Evolutionary conservation across 768 basidiomycete genomes (phyloP).

Genomic region (Suillus brevipes): DNA sequence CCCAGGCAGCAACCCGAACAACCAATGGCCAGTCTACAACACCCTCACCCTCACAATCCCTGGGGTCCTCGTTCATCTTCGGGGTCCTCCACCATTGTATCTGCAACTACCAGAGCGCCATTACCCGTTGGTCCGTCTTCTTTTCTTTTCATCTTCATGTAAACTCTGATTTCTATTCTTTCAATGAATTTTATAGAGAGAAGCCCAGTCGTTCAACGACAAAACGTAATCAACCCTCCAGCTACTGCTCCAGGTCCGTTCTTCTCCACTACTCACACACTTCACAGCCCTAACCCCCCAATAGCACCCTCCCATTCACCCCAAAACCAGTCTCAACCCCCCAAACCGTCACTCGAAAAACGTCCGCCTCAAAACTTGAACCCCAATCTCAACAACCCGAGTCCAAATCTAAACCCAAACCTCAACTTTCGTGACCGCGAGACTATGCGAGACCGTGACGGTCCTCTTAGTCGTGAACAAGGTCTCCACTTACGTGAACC

Average conservation of each 20-base stretch:
- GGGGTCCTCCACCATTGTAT: constrained; percentile 33
- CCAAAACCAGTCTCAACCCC: constrained; percentile 16
- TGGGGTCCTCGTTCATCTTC: constrained; percentile 30
- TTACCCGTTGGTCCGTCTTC: constrained; percentile 26
- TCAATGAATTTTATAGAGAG: constrained; percentile 21
- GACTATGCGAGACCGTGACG: constrained; percentile 6
- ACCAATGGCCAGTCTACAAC: constrained; percentile 34
- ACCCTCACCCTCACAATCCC: constrained; percentile 30
- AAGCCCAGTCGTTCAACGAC: constrained; percentile 30
- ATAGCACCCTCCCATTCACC: constrained; percentile 29
- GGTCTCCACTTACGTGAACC: neutral
- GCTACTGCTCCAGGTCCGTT: constrained; percentile 27
- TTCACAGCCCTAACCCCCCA: constrained; percentile 10
- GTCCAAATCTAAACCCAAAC: constrained; percentile 6
- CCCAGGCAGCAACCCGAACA: constrained; percentile 27
- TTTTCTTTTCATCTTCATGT: constrained; percentile 3
- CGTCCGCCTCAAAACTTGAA: constrained; percentile 18
- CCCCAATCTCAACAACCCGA: constrained; percentile 4
- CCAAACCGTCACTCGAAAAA: constrained; percentile 30
- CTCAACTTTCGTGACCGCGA: constrained; percentile 8
- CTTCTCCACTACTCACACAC: neutral
- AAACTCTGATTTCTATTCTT: neutral
- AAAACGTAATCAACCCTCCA: constrained; percentile 22
- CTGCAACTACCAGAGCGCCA: constrained; percentile 21
- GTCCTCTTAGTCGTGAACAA: neutral